These are phyloP conservation scores for Talaromyces sp. DNA, from an alignment of 2,329 filamentous ascomycete genomes.

Conservation along the genomic window DNA sequence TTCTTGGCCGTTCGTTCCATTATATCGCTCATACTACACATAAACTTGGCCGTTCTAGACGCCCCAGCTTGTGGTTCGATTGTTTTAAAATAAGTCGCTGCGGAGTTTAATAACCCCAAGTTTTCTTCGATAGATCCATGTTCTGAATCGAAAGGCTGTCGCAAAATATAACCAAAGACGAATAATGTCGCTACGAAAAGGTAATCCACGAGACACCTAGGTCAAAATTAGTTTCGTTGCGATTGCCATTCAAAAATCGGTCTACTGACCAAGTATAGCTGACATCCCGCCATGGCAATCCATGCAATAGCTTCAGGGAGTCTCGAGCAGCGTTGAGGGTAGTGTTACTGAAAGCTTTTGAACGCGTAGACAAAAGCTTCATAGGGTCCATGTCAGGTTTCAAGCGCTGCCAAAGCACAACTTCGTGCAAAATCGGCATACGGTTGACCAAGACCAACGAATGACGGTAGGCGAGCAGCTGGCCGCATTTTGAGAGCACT, in stretches of 20 bases:
- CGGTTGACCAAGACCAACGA: conserved; percentile 93
- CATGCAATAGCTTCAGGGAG: conserved; percentile 85
- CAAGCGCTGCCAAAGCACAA: conserved; percentile 36
- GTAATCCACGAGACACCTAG: conserved; percentile 82
- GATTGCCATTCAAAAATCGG: background rate
- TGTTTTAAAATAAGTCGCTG: conserved; percentile 82
- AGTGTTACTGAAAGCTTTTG: conserved; percentile 81
- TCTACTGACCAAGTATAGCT: conserved; percentile 79
- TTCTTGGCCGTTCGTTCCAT: conserved; percentile 86
- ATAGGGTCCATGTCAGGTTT: conserved; percentile 61
- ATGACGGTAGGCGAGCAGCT: conserved; percentile 95
- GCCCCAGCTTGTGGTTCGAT: conserved; percentile 72
- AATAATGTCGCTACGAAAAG: conserved; percentile 89
- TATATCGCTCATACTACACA: conserved; percentile 83
- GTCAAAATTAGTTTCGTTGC: background rate
- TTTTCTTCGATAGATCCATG: conserved; percentile 63
- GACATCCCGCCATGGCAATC: conserved; percentile 88
- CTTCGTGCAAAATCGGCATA: conserved; percentile 86
- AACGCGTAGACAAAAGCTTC: conserved; percentile 42
- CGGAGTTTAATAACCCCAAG: conserved; percentile 77
- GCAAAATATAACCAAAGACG: conserved; percentile 85
- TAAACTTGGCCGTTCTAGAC: conserved; percentile 79
- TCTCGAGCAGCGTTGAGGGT: conserved; percentile 87
- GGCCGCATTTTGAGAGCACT: conserved; percentile 81
- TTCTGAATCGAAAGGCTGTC: conserved; percentile 78